phyloP scores from a whole-genome alignment of 2,329 filamentous ascomycete species.

The Calycina herbarum region DNA sequence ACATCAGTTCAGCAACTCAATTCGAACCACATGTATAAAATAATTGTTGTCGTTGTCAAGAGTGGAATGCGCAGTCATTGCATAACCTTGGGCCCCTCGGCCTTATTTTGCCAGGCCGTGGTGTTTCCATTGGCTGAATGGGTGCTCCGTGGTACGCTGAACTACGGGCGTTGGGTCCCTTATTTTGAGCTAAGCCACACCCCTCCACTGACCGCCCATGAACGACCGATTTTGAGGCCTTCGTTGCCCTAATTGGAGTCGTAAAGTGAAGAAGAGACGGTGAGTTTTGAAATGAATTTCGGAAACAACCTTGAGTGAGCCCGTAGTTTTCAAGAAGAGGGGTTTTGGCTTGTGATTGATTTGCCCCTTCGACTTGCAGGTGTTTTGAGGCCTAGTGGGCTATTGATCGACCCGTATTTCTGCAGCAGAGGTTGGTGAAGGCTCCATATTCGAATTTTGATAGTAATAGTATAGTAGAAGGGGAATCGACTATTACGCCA shows the following conservation, averaged over 20 bases:
- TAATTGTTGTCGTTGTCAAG: too few species aligned
- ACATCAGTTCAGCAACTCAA: not conserved
- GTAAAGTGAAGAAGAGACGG: not conserved
- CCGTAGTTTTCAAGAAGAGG: not conserved
- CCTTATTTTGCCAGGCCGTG: not conserved
- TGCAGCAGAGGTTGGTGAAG: too few species aligned
- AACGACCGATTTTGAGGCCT: not conserved
- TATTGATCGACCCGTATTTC: too few species aligned
- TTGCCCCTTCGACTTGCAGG: not conserved
- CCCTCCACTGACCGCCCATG: not conserved
- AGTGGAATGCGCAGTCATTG: not conserved
- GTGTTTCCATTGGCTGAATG: not conserved
- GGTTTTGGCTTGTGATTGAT: not conserved
- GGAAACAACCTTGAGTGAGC: not conserved
- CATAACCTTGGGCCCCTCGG: not conserved
- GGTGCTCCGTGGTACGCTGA: slow-evolving; percentile 3
- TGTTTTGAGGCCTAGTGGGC: too few species aligned
- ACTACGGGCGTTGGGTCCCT: not conserved
- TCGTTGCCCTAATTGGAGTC: not conserved
- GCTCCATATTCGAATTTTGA: too few species aligned
- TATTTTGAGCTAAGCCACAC: not conserved
- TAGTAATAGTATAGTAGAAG: too few species aligned
- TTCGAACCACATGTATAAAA: too few species aligned
- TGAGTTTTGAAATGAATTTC: not conserved
- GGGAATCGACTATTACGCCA: too few species aligned